These are phyloP conservation scores for Beauveria rudraprayagi DNA, from an alignment of 2,329 filamentous ascomycete genomes.

Conservation along the genomic window DNA sequence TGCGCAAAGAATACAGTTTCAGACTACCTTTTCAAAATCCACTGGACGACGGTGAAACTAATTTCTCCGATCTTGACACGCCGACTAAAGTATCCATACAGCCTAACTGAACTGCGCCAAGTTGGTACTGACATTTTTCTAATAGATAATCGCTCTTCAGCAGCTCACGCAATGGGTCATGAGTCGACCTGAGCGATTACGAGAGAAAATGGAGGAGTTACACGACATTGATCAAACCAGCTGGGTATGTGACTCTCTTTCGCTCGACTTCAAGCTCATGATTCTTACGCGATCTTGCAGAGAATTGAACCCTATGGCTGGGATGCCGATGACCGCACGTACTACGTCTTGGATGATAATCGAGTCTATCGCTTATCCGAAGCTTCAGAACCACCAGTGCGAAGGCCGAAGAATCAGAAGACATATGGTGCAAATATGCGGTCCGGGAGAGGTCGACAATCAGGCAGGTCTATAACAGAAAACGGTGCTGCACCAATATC, in stretches of 20 bases:
- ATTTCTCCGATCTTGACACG: slow-evolving; percentile 74
- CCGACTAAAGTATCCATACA: slow-evolving; percentile 59
- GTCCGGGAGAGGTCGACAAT: slow-evolving; percentile 63
- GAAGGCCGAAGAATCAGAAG: slow-evolving; percentile 57
- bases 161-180: slow-evolving; percentile 87
- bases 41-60: slow-evolving; percentile 69
- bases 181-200: slow-evolving; percentile 76
- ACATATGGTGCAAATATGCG: slow-evolving; percentile 42
- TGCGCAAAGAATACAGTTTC: slow-evolving; percentile 77
- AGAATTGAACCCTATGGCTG: slow-evolving; percentile 79
- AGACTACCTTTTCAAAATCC: slow-evolving; percentile 76
- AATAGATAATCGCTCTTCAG: slow-evolving; percentile 66
- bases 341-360: slow-evolving; percentile 91
- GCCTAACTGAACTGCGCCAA: background rate
- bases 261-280: too few species aligned
- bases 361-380: slow-evolving; percentile 85
- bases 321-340: slow-evolving; percentile 78
- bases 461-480: slow-evolving; percentile 13
- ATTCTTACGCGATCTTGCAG: slow-evolving; percentile 30
- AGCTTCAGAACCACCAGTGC: slow-evolving; percentile 50
- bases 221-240: slow-evolving; percentile 71
- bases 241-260: slow-evolving; percentile 52
- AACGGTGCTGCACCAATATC: slow-evolving; percentile 14
- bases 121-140: background rate
- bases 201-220: slow-evolving; percentile 77